Percentiles rank a stretch among this genome's conserved stretches.
These are phyloP conservation scores for Glebionis coronaria DNA, from an alignment of 129 eudicot species.

Conservation along the genomic window DNA sequence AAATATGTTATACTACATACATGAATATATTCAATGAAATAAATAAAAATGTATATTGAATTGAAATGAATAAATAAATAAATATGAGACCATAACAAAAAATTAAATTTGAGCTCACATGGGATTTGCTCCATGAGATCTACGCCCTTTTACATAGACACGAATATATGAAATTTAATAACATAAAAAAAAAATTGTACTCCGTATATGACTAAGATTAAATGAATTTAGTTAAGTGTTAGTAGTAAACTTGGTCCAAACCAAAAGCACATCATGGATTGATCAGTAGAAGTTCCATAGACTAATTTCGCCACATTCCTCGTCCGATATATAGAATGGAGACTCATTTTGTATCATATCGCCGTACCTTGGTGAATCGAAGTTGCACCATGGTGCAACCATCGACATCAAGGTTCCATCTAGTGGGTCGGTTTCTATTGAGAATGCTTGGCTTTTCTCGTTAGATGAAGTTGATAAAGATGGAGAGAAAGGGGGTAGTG, in stretches of 20 bases:
- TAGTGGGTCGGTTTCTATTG: conserved; percentile 10
- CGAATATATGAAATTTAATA: conserved; percentile 1
- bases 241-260: conserved; percentile 21
- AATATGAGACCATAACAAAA: conserved; percentile 18
- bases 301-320: conserved; percentile 54
- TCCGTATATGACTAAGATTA: neutral
- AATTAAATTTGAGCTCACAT: conserved; percentile 30
- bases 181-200: neutral
- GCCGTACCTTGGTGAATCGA: conserved; percentile 55
- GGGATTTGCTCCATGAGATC: conserved; percentile 30
- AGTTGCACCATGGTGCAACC: conserved; percentile 55
- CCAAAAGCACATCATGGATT: conserved; percentile 3
- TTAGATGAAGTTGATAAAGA: conserved; percentile 25
- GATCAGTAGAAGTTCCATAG: conserved; percentile 80
- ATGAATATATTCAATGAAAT: too few species aligned
- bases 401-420: conserved; percentile 32
- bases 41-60: too few species aligned
- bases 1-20: neutral
- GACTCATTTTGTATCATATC: conserved; percentile 46
- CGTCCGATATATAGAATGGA: conserved; percentile 28
- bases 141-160: conserved; percentile 24
- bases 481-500: conserved; percentile 19
- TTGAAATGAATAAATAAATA: neutral
- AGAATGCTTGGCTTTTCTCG: conserved; percentile 19
- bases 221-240: conserved; percentile 17